Base-by-base conservation (phyloP, 106 monocot genomes). In the Allium sativum region DNA sequence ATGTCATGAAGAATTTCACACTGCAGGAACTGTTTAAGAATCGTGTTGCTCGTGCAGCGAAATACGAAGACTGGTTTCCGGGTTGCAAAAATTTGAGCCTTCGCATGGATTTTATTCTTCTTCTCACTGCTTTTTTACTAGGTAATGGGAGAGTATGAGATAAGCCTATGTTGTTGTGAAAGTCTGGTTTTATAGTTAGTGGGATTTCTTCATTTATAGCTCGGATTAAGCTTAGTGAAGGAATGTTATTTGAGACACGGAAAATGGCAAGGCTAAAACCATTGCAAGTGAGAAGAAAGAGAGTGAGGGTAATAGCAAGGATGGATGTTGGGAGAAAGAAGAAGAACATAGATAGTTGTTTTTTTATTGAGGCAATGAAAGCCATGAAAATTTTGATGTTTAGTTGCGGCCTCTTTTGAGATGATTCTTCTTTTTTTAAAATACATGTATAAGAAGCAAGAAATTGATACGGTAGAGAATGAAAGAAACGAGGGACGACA, bases 1-100 rank as follows among this genome's bases (percentile, higher is more conserved):
- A 93, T 0, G 85, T 86, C 89, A 93, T 93, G 71, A 89, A 82
- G 73, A 93, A 93, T 43, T 71, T 75, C n/a, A 22, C 31, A 9
- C 59, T 58, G 67, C 93, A 93, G 2, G 71, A 20, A 6, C 61
- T 20, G 41, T 42, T 18, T 66, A 90, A 80, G 73, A 90, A 78
- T 42, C 61, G 58, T 1, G 59, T 18, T 12, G 79, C 79, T 13
- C 74, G 58, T 14, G 74, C 31, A 10, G 77, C 48, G 70, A 85
- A 90, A 47, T 19, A 47, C 9, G 19, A 20, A 10, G 76, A 51
- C 12, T 48, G 66, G 18, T 61, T 10, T n/a, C 20, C 67, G 44
- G 65, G 43, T 13, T 8, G 68, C 2, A 81, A 68, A 45, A 45
- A 15, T 8, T 61, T 40, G 58, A 59, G 12, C 13, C 12, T 11